A percentile compares a stretch with the other conserved stretches of the same genome.
phyloP scores from a whole-genome alignment of 176 grass and related monocot genomes.

The Triticum timopheevii region DNA sequence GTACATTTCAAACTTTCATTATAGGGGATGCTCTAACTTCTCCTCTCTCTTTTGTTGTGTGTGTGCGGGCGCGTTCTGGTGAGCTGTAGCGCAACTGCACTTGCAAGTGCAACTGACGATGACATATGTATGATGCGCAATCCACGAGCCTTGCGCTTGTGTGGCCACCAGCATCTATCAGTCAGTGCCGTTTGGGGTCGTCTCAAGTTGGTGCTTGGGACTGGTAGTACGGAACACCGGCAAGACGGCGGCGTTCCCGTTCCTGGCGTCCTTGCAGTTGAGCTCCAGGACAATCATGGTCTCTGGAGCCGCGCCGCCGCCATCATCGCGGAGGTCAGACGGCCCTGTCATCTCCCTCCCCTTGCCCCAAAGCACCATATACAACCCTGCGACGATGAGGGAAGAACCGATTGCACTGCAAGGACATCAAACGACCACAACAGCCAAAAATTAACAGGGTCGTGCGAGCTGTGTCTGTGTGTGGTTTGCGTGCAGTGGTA shows the following conservation, averaged over 20 bases:
- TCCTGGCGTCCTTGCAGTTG: constrained; percentile 11
- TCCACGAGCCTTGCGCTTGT: not conserved
- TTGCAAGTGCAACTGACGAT: not conserved
- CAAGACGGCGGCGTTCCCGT: constrained; percentile 21
- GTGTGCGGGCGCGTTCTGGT: not conserved
- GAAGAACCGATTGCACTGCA: constrained; percentile 62
- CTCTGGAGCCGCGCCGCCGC: not conserved
- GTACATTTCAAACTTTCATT: too few relatives aligned
- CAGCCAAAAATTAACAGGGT: not conserved
- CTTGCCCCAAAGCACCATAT: constrained; percentile 88
- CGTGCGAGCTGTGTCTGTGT: too few relatives aligned
- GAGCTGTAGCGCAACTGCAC: not conserved
- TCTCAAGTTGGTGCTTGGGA: constrained; percentile 19
- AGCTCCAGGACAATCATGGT: not conserved
- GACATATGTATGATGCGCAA: not conserved
- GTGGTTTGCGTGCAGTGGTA: not conserved
- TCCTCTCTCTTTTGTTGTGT: not conserved
- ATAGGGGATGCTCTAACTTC: not conserved
- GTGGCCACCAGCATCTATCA: not conserved
- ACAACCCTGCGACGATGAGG: constrained; percentile 71
- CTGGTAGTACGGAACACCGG: constrained; percentile 20
- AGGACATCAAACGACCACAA: not conserved
- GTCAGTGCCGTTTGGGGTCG: not conserved
- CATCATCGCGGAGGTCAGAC: not conserved
- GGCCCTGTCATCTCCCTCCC: constrained; percentile 41